Evolutionary conservation across 805 yeast species (phyloP).

Genomic region (Pichia insulana): DNA sequence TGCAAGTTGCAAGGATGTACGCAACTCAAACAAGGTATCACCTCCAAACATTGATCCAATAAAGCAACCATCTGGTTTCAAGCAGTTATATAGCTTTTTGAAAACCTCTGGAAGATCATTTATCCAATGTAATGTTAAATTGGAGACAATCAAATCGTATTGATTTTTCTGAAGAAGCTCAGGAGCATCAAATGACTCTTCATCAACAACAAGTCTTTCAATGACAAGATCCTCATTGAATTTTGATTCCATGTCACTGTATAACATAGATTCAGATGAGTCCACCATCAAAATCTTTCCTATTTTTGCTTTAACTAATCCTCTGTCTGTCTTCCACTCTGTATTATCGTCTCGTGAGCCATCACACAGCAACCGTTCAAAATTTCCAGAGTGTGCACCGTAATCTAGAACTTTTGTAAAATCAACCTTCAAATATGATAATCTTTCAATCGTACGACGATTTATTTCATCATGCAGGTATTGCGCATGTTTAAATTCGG

Average conservation of each 20-base stretch:
- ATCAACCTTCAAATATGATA: slow-evolving; percentile 61
- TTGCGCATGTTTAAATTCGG: slow-evolving; percentile 49
- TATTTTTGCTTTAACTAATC: slow-evolving; percentile 43
- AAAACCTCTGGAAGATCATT: slow-evolving; percentile 71
- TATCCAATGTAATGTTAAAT: slow-evolving; percentile 74
- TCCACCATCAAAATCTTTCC: slow-evolving; percentile 59
- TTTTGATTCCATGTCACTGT: slow-evolving; percentile 39
- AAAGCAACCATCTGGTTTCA: slow-evolving; percentile 75
- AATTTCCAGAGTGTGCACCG: slow-evolving; percentile 66
- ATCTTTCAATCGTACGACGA: slow-evolving; percentile 59
- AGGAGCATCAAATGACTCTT: slow-evolving; percentile 47
- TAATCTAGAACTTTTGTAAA: slow-evolving; percentile 57
- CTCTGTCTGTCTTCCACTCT: slow-evolving; percentile 44
- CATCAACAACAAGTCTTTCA: slow-evolving; percentile 52
- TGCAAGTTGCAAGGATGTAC: slow-evolving; percentile 74
- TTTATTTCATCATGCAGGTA: slow-evolving; percentile 73
- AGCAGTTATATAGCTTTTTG: slow-evolving; percentile 42
- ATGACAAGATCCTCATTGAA: slow-evolving; percentile 39
- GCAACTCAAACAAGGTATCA: slow-evolving; percentile 73
- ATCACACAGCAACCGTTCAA: slow-evolving; percentile 29
- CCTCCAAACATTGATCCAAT: slow-evolving; percentile 78
- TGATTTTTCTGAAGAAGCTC: slow-evolving; percentile 29
- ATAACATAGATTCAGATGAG: slow-evolving; percentile 43
- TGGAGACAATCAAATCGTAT: slow-evolving; percentile 67
- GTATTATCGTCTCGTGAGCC: slow-evolving; percentile 28